Conservation (phyloP, 1,284 basidiomycete species). For the Phaffia rhodozyma region DNA sequence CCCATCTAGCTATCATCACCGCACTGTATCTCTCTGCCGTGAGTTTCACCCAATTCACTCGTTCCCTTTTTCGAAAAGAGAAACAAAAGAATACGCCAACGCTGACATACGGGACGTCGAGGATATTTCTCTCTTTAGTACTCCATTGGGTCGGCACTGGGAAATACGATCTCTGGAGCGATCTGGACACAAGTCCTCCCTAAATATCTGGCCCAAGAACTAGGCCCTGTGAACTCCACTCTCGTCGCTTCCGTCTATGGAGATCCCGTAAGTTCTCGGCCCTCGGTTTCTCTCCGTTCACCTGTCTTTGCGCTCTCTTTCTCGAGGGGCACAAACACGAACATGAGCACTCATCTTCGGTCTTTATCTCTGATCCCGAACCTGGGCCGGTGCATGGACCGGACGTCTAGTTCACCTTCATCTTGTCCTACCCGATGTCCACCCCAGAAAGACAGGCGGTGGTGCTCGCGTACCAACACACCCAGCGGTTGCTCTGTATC, state of each 20-base stretch:
- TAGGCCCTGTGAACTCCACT: slow-evolving; percentile 27
- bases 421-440: slow-evolving; percentile 28
- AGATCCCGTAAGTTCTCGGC: slow-evolving; percentile 20
- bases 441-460: slow-evolving; percentile 31
- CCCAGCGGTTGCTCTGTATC: slow-evolving; percentile 30
- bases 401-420: slow-evolving; percentile 22
- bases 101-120: too few relatives aligned
- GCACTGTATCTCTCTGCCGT: slow-evolving; percentile 32
- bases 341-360: too few relatives aligned
- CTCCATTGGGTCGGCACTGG: slow-evolving; percentile 35
- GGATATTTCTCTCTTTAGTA: slow-evolving; percentile 20
- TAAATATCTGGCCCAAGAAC: slow-evolving; percentile 19
- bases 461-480: slow-evolving; percentile 27
- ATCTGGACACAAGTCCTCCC: slow-evolving; percentile 36
- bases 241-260: slow-evolving; percentile 30
- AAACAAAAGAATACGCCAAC: too few relatives aligned
- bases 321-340: too few relatives aligned
- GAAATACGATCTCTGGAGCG: slow-evolving; percentile 35
- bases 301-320: too few relatives aligned
- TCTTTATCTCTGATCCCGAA: too few relatives aligned
- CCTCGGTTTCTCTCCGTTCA: too few relatives aligned
- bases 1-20: slow-evolving; percentile 32
- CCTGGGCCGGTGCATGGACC: too few relatives aligned
- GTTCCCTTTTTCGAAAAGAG: too few relatives aligned
- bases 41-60: too few relatives aligned